Base-by-base conservation (phyloP, 1,284 basidiomycete genomes). In the Ustilago vetiveriae region DNA sequence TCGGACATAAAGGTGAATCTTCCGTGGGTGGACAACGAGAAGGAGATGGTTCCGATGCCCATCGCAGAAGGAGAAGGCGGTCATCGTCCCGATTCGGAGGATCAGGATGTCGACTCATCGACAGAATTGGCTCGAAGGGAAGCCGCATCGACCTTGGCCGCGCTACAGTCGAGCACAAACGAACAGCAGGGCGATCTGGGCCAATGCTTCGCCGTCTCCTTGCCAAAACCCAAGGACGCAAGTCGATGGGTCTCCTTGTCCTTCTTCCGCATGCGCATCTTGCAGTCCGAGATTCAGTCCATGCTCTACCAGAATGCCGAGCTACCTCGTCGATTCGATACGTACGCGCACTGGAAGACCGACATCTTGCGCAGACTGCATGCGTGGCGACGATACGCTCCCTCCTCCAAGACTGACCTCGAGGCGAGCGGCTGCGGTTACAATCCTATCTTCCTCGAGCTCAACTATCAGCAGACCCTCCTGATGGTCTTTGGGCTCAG, bases 381-480 rank as follows among this genome's bases (percentile, higher is more conserved):
- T 24, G 57, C 56, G 4, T 71, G 68, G 68, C 57, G 68, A 26
- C 50, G 50, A 1, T 66, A 63, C n/a, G 68, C 68, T 11, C 68
- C 68, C n/a, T 62, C 63, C 2, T 66, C 63, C 4, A 71, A 67
- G 43, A 33, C 27, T 14, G 63, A 67, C 35, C 63, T 71, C 22
- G 68, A 66, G 44, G 24, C 50, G 8, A 54, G 37, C 38, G 68
- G 58, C 22, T 71, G 68, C 51, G 58, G 68, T 8, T 71, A 71
- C 48, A 71, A 71, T 24, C 68, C 68, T 27, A 71, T 71, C 50
- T 71, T 71, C 26, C 63, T 71, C 40, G 68, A 71, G 53, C 68
- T 71, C 50, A 71, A 71, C 58, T 71, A 62, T 30, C 68, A 66
- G 40, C 68, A 71, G 43, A 71, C 68, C n/a, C 44, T 71, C 19